Conservation (phyloP, 768 basidiomycete genomes). For the Mycena latifolia region DNA sequence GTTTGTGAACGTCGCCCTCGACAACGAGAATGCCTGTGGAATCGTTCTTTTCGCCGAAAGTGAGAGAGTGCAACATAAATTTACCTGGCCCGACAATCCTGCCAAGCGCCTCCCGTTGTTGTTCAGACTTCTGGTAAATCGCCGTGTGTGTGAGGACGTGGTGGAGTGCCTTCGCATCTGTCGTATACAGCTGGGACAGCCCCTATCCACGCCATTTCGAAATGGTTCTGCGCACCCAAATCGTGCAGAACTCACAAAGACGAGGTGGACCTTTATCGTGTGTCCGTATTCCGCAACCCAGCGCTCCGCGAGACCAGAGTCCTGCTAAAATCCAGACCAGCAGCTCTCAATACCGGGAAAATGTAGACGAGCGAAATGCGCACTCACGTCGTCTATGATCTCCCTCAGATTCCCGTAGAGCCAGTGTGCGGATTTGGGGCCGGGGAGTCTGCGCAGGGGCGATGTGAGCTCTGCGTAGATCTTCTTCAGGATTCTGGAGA, state of each 20-base stretch:
- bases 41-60: background rate
- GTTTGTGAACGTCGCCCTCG: conserved; percentile 40
- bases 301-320: conserved; percentile 49
- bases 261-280: conserved; percentile 55
- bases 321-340: conserved; percentile 9
- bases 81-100: conserved; percentile 46
- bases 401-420: conserved; percentile 48
- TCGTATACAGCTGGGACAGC: conserved; percentile 52
- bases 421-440: conserved; percentile 47
- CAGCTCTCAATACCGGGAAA: too few species aligned
- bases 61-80: background rate
- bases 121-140: conserved; percentile 57
- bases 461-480: conserved; percentile 35
- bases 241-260: conserved; percentile 53
- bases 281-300: conserved; percentile 64
- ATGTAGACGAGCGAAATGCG: background rate
- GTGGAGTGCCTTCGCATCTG: conserved; percentile 61
- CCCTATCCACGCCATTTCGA: background rate
- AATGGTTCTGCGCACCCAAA: conserved; percentile 12
- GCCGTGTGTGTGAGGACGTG: conserved; percentile 60
- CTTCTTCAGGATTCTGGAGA: conserved; percentile 22
- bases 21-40: conserved; percentile 52
- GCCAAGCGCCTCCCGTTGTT: conserved; percentile 39
- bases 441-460: conserved; percentile 47
- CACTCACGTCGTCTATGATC: conserved; percentile 40